phyloP scores from a whole-genome alignment of 2,329 filamentous ascomycete species.

The Albifimbria verrucaria region DNA sequence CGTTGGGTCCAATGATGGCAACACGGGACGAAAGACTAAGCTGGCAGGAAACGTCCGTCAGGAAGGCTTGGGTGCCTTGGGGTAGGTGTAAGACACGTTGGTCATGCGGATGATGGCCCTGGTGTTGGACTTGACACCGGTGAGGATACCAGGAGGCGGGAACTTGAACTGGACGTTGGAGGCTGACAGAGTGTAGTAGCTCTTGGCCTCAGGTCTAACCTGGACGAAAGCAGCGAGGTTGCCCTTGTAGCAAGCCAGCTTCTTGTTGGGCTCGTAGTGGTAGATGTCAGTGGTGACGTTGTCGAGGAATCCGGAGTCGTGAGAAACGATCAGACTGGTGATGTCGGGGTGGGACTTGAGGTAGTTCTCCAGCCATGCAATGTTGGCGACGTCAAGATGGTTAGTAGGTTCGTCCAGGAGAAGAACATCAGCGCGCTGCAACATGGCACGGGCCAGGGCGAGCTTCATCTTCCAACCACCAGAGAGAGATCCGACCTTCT shows the following conservation, averaged over 20 bases:
- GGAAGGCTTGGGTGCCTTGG: conserved; percentile 84
- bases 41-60: conserved; percentile 81
- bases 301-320: conserved; percentile 97
- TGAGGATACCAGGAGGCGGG: conserved; percentile 88
- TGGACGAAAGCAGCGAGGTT: conserved; percentile 83
- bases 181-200: conserved; percentile 93
- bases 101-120: conserved; percentile 94
- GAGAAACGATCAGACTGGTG: conserved; percentile 94
- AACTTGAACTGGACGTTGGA: conserved; percentile 96
- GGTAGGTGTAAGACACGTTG: conserved; percentile 89
- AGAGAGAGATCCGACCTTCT: conserved; percentile 90
- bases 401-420: conserved; percentile 98
- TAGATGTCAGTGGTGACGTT: conserved; percentile 98
- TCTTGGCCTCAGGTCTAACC: conserved; percentile 89
- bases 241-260: conserved; percentile 81
- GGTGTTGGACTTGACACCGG: conserved; percentile 92
- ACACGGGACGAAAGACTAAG: conserved; percentile 87
- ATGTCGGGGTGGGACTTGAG: conserved; percentile 95
- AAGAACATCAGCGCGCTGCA: conserved; percentile 93
- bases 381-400: conserved; percentile 93
- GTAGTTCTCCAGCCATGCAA: conserved; percentile 94
- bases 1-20: conserved; percentile 95
- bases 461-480: conserved; percentile 99
- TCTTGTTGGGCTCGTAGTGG: conserved; percentile 95
- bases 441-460: conserved; percentile 91